Conservation (phyloP, 208 protist species). For the Leishmania tropica region DNA sequence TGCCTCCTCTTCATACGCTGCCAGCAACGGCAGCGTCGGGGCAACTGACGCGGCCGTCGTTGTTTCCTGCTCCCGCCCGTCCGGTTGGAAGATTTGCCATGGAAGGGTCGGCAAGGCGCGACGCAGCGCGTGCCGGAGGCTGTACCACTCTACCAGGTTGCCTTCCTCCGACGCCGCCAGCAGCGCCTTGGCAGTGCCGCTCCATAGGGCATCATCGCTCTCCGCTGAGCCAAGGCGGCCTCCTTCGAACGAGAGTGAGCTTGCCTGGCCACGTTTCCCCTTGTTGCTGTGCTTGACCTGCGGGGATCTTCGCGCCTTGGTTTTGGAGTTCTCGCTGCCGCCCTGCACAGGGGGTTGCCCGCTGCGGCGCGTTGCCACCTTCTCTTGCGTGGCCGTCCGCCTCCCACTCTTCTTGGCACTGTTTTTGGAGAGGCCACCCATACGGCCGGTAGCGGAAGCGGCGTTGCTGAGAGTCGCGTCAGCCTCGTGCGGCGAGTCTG, state of each 20-base stretch:
- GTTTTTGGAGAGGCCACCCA: background rate
- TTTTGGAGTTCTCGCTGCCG: background rate
- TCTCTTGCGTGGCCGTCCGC: background rate
- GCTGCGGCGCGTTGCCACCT: background rate
- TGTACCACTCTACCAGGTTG: conserved; percentile 69
- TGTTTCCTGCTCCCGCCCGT: background rate
- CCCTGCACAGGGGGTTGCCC: background rate
- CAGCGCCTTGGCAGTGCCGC: conserved; percentile 27
- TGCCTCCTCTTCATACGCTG: background rate
- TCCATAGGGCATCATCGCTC: background rate
- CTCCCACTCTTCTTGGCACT: background rate
- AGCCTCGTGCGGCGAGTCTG: background rate
- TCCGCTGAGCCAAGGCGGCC: background rate
- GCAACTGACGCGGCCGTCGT: background rate
- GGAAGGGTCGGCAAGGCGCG: conserved; percentile 34
- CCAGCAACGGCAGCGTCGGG: background rate
- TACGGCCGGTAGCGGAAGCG: too few relatives aligned
- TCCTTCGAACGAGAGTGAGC: background rate
- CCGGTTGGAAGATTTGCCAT: conserved; percentile 44
- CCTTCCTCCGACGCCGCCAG: conserved; percentile 40
- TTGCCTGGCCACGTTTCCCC: background rate
- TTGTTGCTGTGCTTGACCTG: background rate
- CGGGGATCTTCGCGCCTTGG: background rate
- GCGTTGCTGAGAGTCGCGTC: background rate
- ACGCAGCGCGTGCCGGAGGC: conserved; percentile 54